Evolutionary conservation across 2,329 filamentous ascomycete genomes (phyloP).

Genomic region (Cladosporium sp.): DNA sequence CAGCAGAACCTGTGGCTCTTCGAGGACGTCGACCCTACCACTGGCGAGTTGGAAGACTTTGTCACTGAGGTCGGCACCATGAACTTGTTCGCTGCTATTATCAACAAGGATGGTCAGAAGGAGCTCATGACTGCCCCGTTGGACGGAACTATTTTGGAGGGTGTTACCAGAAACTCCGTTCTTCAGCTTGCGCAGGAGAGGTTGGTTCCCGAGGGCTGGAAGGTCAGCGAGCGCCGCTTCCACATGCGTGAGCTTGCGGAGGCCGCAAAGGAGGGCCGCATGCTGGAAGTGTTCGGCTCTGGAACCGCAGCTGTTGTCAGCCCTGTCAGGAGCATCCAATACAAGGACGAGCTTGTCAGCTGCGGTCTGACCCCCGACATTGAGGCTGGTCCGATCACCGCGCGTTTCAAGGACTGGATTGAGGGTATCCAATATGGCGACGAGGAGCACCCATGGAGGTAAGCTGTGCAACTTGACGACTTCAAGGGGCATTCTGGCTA

Average conservation of each 20-base stretch:
- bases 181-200: slow-evolving; percentile 80
- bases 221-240: slow-evolving; percentile 81
- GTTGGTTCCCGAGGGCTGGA: slow-evolving; percentile 82
- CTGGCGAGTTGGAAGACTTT: slow-evolving; percentile 65
- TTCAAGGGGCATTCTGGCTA: not conserved
- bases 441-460: slow-evolving; percentile 84
- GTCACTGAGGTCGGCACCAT: slow-evolving; percentile 98
- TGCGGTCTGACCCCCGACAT: slow-evolving; percentile 68
- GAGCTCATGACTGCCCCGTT: slow-evolving; percentile 93
- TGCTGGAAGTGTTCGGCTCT: slow-evolving; percentile 89
- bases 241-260: slow-evolving; percentile 82
- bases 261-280: slow-evolving; percentile 74
- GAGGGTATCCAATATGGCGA: slow-evolving; percentile 94
- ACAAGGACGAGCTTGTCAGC: slow-evolving; percentile 74
- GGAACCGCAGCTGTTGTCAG: slow-evolving; percentile 93
- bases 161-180: slow-evolving; percentile 89
- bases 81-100: slow-evolving; percentile 90
- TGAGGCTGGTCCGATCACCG: slow-evolving; percentile 82
- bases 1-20: slow-evolving; percentile 99
- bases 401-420: slow-evolving; percentile 93
- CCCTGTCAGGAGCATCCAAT: slow-evolving; percentile 83
- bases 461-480: not conserved
- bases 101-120: slow-evolving; percentile 83
- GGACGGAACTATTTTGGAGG: slow-evolving; percentile 93
- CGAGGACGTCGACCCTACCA: slow-evolving; percentile 53